Percentiles rank a stretch among this genome's conserved stretches.
Conservation (phyloP, 805 yeast species). For the Kockiozyma suomiensis region DNA sequence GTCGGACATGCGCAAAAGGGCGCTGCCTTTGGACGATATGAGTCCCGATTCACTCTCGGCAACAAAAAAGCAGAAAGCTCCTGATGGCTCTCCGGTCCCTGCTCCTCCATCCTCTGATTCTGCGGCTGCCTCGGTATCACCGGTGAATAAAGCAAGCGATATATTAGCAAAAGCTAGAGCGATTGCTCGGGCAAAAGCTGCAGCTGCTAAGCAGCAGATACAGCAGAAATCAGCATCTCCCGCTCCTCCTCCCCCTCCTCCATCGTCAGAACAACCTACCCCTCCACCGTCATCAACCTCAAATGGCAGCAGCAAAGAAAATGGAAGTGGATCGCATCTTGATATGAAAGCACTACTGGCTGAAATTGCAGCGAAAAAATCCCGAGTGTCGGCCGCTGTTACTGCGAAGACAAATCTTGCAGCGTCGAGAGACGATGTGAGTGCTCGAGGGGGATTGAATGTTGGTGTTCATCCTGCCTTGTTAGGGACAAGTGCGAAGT, state of each 20-base stretch:
- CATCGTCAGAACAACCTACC: conserved; percentile 13
- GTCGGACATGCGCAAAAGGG: conserved; percentile 25
- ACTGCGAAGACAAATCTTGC: conserved; percentile 1
- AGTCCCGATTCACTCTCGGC: conserved; percentile 14
- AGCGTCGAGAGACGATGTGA: conserved; percentile 8
- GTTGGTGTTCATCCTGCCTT: conserved; percentile 42
- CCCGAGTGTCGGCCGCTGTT: conserved; percentile 25
- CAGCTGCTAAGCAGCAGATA: conserved; percentile 19
- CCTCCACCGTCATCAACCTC: conserved; percentile 10
- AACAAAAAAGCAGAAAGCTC: conserved; percentile 24
- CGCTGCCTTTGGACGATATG: not conserved
- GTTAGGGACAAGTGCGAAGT: conserved; percentile 13
- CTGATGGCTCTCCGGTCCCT: conserved; percentile 22
- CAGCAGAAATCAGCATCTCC: conserved; percentile 17
- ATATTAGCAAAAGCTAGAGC: conserved; percentile 24
- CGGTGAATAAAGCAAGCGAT: conserved; percentile 15
- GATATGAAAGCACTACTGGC: conserved; percentile 30
- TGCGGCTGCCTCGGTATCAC: not conserved
- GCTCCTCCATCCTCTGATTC: conserved; percentile 6
- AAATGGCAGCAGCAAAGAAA: not conserved
- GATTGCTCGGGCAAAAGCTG: conserved; percentile 30
- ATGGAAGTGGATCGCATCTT: conserved; percentile 10
- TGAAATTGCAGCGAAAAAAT: conserved; percentile 27
- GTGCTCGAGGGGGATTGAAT: conserved; percentile 38
- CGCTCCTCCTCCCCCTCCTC: conserved; percentile 24